Evolutionary conservation across 768 basidiomycete species (phyloP).

Genomic region (Pseudohyphozyma bogoriensis): DNA sequence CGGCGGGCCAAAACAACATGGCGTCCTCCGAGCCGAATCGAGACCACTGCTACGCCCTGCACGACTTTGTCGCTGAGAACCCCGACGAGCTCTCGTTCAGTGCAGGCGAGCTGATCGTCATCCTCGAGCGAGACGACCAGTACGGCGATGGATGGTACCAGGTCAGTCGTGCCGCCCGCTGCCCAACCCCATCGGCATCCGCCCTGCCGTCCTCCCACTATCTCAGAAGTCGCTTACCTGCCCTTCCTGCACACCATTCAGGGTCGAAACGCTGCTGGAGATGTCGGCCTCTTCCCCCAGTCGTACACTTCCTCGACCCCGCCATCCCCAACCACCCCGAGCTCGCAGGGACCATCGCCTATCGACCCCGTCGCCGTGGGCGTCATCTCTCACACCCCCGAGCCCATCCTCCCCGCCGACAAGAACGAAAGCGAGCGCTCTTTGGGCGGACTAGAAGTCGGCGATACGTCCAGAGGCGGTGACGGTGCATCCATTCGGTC

Average conservation of each 20-base stretch:
- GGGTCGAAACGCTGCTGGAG: constrained; percentile 74
- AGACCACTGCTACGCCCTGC: constrained; percentile 52
- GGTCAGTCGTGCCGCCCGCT: no score
- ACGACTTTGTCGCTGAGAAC: constrained; percentile 82
- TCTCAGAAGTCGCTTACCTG: not conserved
- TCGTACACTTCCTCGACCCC: constrained; percentile 56
- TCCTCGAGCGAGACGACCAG: constrained; percentile 84
- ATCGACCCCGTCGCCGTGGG: no score
- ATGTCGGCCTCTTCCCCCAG: constrained; percentile 81
- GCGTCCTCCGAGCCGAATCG: no score
- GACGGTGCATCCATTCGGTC: constrained; percentile 51
- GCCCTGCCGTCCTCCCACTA: not conserved
- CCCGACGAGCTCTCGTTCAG: constrained; percentile 83
- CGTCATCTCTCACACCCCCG: not conserved
- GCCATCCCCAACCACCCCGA: not conserved
- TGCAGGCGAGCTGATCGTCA: constrained; percentile 75
- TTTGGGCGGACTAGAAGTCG: not conserved
- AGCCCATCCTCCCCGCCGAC: constrained; percentile 64
- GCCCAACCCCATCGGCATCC: no score
- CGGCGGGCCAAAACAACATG: no score
- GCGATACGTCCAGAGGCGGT: constrained; percentile 34
- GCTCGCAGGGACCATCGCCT: not conserved
- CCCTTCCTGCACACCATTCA: constrained; percentile 38
- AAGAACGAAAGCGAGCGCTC: constrained; percentile 67
- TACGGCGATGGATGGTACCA: constrained; percentile 97